A percentile compares a stretch with the other conserved stretches of the same genome.
Evolutionary conservation across 2,329 filamentous ascomycete species (phyloP).

Genomic region (Aspergillus proliferans): DNA sequence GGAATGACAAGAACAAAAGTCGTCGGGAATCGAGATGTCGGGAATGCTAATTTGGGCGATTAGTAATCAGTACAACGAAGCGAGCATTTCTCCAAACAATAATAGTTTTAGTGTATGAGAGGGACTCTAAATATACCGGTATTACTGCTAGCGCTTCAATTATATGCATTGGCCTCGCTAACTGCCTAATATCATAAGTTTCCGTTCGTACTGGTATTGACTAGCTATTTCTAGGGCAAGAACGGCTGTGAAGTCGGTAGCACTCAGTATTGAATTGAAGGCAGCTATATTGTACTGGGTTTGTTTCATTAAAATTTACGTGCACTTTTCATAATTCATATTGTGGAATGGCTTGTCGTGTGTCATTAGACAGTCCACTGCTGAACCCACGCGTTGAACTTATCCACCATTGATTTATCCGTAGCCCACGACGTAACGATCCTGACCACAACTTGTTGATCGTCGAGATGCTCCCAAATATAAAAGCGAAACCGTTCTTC

Average conservation of each 20-base stretch:
- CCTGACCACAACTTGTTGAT: slow-evolving; percentile 38
- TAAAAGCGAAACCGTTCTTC: slow-evolving; percentile 44
- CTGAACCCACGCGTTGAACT: slow-evolving; percentile 24
- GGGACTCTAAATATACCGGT: too few relatives aligned
- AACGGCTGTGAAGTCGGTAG: too few relatives aligned
- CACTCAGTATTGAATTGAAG: too few relatives aligned
- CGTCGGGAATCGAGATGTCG: not conserved
- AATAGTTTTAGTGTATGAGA: too few relatives aligned
- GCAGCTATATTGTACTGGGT: not conserved
- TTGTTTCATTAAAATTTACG: not conserved
- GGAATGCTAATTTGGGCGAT: not conserved
- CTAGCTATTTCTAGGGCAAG: too few relatives aligned
- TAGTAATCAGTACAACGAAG: not conserved
- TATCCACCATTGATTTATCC: slow-evolving; percentile 37
- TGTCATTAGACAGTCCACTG: slow-evolving; percentile 16
- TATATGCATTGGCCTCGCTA: too few relatives aligned
- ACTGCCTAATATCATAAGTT: too few relatives aligned
- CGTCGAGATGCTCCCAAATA: slow-evolving; percentile 42
- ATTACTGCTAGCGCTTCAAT: too few relatives aligned
- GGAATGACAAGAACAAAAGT: not conserved
- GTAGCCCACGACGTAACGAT: slow-evolving; percentile 50
- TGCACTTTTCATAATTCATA: not conserved
- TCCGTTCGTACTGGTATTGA: too few relatives aligned
- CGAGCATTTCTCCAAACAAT: too few relatives aligned
- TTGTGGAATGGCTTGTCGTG: not conserved